Conservation (phyloP, 345 rosid genomes). For the Salix udensis region DNA sequence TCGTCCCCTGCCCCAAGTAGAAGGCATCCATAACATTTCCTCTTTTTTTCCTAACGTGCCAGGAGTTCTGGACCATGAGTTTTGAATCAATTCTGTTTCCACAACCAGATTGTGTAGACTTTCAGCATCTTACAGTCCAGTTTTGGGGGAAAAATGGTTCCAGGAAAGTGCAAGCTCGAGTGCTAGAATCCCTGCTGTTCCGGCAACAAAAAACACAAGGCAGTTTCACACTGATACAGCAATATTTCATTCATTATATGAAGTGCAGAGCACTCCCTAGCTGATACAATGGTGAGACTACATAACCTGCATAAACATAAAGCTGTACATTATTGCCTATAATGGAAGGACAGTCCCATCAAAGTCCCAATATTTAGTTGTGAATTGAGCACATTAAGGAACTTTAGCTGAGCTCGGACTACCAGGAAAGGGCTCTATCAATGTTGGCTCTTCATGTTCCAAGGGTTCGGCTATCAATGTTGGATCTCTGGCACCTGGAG, state of each 20-base stretch:
- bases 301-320: not conserved
- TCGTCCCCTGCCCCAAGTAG: no score
- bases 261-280: not conserved
- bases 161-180: not conserved
- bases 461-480: not conserved
- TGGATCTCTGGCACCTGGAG: no score
- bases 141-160: not conserved
- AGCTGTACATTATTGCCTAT: not conserved
- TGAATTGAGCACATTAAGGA: not conserved
- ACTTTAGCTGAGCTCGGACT: not conserved
- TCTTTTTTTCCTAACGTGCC: not conserved
- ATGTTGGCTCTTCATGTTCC: not conserved
- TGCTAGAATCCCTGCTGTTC: not conserved
- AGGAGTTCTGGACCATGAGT: not conserved
- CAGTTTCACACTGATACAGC: not conserved
- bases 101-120: not conserved
- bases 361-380: not conserved
- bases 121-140: not conserved
- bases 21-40: no score
- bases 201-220: not conserved
- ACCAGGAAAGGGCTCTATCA: constrained; percentile 9
- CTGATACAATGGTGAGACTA: not conserved
- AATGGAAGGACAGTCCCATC: not conserved
- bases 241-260: not conserved
- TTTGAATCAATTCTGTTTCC: not conserved